Base-by-base conservation (phyloP, 768 basidiomycete genomes). In the Gelatoporia subvermispora region DNA sequence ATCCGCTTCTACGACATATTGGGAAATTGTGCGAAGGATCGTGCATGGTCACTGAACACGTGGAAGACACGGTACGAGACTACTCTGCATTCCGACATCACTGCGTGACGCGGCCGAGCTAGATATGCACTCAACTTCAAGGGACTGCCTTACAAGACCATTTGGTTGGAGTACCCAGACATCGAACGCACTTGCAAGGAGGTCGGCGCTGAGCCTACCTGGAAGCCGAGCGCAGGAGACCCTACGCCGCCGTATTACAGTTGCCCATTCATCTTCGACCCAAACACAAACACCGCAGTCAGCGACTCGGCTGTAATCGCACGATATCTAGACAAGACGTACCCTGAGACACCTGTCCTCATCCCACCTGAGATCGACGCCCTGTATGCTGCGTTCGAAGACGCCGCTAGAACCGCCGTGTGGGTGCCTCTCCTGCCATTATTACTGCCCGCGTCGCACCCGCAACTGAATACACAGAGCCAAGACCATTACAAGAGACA, bases 151-250 rank as follows among this genome's bases (percentile, higher is more conserved):
- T 72, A 73, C 62, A 66, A 64, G 48, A 76, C 76, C 9, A 65
- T 70, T 37, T 75, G 72, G 71, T 49, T 78, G 44, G 75, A 77
- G 46, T 74, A 68, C 48, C 71, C 72, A 2, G 73, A 79, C 39
- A 73, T 82, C 43, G 68, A 60, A 48, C 20, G 40, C 1, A 57
- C 54, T 35, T 62, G 60, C 62, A 65, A 65, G 45, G 59, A 67
- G 45, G 40, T 70, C 8, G 67, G 69, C 0, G 65, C 69, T 10
- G 48, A 57, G 3, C 68, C 73, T 2, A 73, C 70, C 0, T 15
- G 43, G 5, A 58, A 35, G 9, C 63, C 62, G 45, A 47, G 54
- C 7, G 17, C 65, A 70, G 46, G 70, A 65, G 28, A 31, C 28
- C 13, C 28, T 31, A 13, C 28, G 28, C 38, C 44, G 1, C 56